A percentile compares a stretch with the other conserved stretches of the same genome.
Conservation (phyloP, 2,329 filamentous ascomycete species). For the Cladosporium velox region DNA sequence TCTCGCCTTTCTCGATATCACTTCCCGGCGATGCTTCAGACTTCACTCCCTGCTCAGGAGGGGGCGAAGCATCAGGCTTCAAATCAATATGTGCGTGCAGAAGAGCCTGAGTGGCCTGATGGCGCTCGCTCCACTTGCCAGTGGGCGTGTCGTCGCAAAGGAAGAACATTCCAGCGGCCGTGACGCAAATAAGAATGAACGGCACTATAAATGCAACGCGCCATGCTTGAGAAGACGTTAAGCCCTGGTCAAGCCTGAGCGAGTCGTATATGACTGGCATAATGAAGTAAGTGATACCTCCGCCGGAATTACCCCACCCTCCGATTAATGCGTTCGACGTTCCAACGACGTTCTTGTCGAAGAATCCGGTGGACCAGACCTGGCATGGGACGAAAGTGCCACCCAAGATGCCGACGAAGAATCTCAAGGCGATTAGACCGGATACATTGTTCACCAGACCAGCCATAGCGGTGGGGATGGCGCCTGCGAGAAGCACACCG, state of each 20-base stretch:
- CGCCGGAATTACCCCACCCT: too few relatives aligned
- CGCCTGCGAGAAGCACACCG: constrained; percentile 66
- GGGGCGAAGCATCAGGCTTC: not conserved
- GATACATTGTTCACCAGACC: constrained; percentile 67
- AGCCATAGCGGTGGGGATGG: constrained; percentile 75
- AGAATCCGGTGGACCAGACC: constrained; percentile 70
- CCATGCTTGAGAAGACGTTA: constrained; percentile 21
- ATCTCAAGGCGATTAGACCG: constrained; percentile 67
- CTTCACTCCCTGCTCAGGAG: constrained; percentile 4
- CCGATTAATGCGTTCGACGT: constrained; percentile 79
- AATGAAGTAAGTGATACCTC: too few relatives aligned
- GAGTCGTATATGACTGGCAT: constrained; percentile 53
- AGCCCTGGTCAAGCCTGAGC: not conserved
- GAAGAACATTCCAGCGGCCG: constrained; percentile 66
- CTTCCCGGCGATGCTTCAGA: not conserved
- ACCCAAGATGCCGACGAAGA: constrained; percentile 75
- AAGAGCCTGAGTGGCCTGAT: constrained; percentile 44
- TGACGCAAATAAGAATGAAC: constrained; percentile 69
- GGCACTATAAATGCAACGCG: constrained; percentile 77
- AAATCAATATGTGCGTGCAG: constrained; percentile 16
- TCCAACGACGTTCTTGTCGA: constrained; percentile 80
- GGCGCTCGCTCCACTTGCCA: constrained; percentile 74
- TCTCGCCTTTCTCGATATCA: constrained; percentile 20
- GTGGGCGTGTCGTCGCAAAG: constrained; percentile 77
- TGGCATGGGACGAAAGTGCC: constrained; percentile 78